Evolutionary conservation across 129 eudicot species (phyloP).

Genomic region (Ambrosia artemisiifolia): DNA sequence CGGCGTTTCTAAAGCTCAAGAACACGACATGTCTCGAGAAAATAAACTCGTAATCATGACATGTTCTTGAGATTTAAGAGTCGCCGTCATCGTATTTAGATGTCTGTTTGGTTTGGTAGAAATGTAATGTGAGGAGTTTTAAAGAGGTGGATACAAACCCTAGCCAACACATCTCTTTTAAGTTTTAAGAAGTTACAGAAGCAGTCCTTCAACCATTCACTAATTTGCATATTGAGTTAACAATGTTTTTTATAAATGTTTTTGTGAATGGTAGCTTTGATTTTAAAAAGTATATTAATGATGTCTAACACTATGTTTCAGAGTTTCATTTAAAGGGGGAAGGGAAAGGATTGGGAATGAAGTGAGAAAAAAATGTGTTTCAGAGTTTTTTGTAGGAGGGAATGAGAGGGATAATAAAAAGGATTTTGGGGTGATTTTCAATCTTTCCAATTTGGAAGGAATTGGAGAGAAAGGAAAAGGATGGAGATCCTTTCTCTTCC

Average conservation of each 20-base stretch:
- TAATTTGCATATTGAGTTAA: not conserved
- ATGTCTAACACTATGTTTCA: too few species aligned
- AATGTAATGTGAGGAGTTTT: not conserved
- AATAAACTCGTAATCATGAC: not conserved
- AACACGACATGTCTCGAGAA: not conserved
- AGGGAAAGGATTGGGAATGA: too few species aligned
- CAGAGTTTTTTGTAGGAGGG: too few species aligned
- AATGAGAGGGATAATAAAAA: too few species aligned
- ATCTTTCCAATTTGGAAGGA: too few species aligned
- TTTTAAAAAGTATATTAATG: too few species aligned
- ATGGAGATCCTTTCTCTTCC: too few species aligned
- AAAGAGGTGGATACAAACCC: not conserved
- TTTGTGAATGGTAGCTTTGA: too few species aligned
- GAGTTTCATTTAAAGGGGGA: too few species aligned
- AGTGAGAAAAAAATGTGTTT: too few species aligned
- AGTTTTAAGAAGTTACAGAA: not conserved
- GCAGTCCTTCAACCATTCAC: not conserved
- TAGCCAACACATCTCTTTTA: not conserved
- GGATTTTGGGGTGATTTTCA: too few species aligned
- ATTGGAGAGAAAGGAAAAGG: too few species aligned
- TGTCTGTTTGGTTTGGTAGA: not conserved
- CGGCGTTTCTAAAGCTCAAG: constrained; percentile 12
- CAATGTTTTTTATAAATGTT: not conserved
- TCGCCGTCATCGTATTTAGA: constrained; percentile 7
- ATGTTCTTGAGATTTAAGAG: constrained; percentile 22